Percentiles rank a stretch among this genome's conserved stretches.
Evolutionary conservation across 1,284 basidiomycete genomes (phyloP).

Genomic region (Rhizoctonia solani): DNA sequence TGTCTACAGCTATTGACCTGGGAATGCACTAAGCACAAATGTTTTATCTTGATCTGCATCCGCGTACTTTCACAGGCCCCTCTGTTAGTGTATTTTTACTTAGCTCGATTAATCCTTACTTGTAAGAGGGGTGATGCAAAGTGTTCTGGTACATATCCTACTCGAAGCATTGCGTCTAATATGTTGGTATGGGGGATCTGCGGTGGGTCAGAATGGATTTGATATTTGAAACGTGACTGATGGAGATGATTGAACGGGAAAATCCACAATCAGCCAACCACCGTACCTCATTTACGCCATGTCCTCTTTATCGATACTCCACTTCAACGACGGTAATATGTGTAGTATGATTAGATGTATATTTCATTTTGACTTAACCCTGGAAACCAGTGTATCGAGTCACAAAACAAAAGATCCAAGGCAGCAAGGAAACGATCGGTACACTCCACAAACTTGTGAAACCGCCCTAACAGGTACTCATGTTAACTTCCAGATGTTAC

Average conservation of each 20-base stretch:
- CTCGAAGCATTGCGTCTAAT: conserved; percentile 40
- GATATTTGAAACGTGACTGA: background rate
- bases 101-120: conserved; percentile 44
- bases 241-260: background rate
- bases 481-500: conserved; percentile 56
- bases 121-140: conserved; percentile 81
- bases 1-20: conserved; percentile 56
- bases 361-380: background rate
- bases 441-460: background rate
- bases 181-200: background rate
- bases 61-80: conserved; percentile 53
- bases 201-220: background rate
- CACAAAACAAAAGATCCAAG: conserved; percentile 65
- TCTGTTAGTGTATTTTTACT: background rate
- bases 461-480: background rate
- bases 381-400: conserved; percentile 63
- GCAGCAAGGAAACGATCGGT: conserved; percentile 61
- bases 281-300: background rate
- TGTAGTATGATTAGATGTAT: background rate
- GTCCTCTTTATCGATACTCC: conserved; percentile 35
- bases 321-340: conserved; percentile 41
- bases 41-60: conserved; percentile 67
- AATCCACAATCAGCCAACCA: background rate
- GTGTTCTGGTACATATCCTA: conserved; percentile 77
- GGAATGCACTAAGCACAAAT: conserved; percentile 86